Base-by-base conservation (phyloP, 2,329 filamentous ascomycete species). In the Chaetomiaceae sp. region DNA sequence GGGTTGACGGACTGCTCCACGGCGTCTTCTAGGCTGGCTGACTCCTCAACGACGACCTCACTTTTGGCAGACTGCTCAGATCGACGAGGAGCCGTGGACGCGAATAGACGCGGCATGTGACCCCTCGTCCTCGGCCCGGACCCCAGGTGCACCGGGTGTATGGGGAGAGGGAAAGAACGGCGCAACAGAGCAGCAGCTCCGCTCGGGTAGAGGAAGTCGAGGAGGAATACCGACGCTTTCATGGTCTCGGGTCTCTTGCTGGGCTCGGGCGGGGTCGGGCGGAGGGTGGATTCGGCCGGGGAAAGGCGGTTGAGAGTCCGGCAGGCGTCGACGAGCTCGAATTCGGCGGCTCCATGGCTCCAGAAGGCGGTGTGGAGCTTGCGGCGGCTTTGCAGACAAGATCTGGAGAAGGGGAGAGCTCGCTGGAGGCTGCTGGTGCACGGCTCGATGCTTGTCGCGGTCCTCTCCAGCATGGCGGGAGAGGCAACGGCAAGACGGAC, bases 401-500 rank as follows among this genome's bases (percentile, higher is more conserved):
- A 60, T 17, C 68, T 62, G 40, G 65, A 60, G 39, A 68, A 60
- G 33, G 73, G 71, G 50, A 80, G 67, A 55, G 77, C 70, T 65
- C 76, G 72, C 65, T 76, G 75, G 63, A 81, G 68, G 58, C 70
- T 71, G 69, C 74, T 68, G 58, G 70, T 71, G 69, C 75, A 75
- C 65, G 77, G 73, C 73, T 81, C 78, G 66, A 81, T 66, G 65
- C 70, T 72, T 55, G 73, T 72, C 35, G 76, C 75, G 50, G 77
- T 78, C 72, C 77, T 75, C 71, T 81, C 78, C 61, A 81, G 74
- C 77, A 81, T 79, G 65, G 68, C 70, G 60, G 63, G 61, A 41
- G 57, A 55, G 30, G 51, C 48, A 37, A 45, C 42, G 23, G 31
- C 46, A 17, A 39, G 21, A 16, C 20, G 20, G 19, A 17, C n/a